Evolutionary conservation across 306 rosid genomes (phyloP), one percentile per base, ranked within the genome.

Genomic region (Pyrus pyrifolia): DNA sequence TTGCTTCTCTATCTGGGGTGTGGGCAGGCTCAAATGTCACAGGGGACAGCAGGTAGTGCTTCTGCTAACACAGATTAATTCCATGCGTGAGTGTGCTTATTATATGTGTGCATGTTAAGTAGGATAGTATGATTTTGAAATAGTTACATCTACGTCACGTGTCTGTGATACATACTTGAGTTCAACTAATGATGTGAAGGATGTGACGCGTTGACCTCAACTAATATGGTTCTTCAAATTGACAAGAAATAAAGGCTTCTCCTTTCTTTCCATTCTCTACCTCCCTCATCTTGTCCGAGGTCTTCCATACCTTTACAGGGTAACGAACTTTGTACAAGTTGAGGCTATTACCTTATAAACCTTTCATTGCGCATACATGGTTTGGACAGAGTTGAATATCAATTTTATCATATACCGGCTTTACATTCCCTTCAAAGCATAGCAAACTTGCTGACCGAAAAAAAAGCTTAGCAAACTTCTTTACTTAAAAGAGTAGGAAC

Each of bases 21-120:
- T 92, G 98, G 97, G 82, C 96, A 31, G 98, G 98, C 69, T 84
- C 92, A 76, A 87, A 85, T 75, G 82, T 89, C 58, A 75, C 83
- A 0, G 96, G 91, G 63, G 96, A 83, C 77, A 84, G 80, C 61
- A 89, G 87, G 98, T 95, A 83, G 59, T 84, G 63, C 29, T 18
- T 17, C 10, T 19, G 10, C 25, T 11, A 61, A 74, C 45, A 18
- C 4, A 1, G 22, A 25, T 19, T 61, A 17, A 31, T 35, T 73
- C 42, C 57, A 15, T 58, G 31, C 22, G 11, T 73, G 40, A 73
- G 38, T 11, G 57, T 53, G 46, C 49, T 21, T 71, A 18, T 51
- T 51, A 29, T 1, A n/a, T 35, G 11, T 29, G 29, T 18, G 45
- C 57, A 71, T 71, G 49, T 38, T 57, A 52, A 15, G 42, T 49